phyloP scores from a whole-genome alignment of 805 yeast genomes.

The Suhomyces pyralidae region DNA sequence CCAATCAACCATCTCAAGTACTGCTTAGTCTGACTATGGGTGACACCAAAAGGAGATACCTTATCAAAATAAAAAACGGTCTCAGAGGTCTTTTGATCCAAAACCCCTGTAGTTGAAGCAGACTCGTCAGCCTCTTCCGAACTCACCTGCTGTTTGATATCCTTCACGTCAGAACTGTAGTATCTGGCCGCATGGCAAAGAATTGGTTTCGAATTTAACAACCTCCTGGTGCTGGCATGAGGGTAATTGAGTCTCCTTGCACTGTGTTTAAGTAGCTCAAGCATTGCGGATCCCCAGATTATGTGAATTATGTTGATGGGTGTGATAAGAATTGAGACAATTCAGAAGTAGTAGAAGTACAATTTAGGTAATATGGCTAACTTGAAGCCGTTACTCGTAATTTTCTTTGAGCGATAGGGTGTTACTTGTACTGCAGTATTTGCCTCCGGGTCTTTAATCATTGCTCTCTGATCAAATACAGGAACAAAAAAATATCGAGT shows the following conservation, averaged over 20 bases:
- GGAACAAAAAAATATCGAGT: background rate
- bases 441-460: background rate
- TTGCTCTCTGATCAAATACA: background rate
- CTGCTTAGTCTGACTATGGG: constrained; percentile 22
- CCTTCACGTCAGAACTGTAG: constrained; percentile 25
- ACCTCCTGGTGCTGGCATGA: background rate
- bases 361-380: background rate
- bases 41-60: constrained; percentile 28
- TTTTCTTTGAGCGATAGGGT: background rate
- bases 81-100: constrained; percentile 32
- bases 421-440: background rate
- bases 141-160: constrained; percentile 31
- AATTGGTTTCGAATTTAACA: background rate
- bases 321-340: background rate
- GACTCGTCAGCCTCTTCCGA: constrained; percentile 27
- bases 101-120: constrained; percentile 40
- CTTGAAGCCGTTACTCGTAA: background rate
- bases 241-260: background rate
- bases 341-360: background rate
- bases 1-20: constrained; percentile 18
- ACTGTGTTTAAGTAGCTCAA: background rate
- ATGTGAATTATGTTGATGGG: background rate
- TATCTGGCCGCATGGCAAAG: background rate
- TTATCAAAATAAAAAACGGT: constrained; percentile 37
- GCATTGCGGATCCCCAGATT: background rate